Conservation (phyloP, 768 basidiomycete species). For the Amanita fuliginea region DNA sequence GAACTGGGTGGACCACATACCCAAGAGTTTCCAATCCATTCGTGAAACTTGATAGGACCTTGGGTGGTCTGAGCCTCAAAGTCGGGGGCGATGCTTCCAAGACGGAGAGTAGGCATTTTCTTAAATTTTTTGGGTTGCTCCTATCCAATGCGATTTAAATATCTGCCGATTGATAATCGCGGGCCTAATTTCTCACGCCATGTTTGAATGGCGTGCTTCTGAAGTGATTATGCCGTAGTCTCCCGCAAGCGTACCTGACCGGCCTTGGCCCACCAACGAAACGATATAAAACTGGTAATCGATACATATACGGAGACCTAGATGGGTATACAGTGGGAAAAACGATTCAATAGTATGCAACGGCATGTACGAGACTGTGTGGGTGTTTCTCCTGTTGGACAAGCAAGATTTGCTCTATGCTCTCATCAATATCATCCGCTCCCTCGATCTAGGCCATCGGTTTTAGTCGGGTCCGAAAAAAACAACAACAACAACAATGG, state of each 20-base stretch:
- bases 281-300: neutral
- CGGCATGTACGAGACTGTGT: slow-evolving; percentile 82
- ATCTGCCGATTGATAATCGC: slow-evolving; percentile 27
- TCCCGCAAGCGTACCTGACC: neutral
- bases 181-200: slow-evolving; percentile 55
- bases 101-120: slow-evolving; percentile 48
- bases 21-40: slow-evolving; percentile 88
- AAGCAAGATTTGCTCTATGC: slow-evolving; percentile 80
- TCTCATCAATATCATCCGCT: slow-evolving; percentile 80
- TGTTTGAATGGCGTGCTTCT: slow-evolving; percentile 31
- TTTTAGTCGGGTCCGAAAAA: slow-evolving; percentile 1
- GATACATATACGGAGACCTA: neutral
- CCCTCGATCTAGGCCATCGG: slow-evolving; percentile 58
- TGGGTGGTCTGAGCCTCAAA: slow-evolving; percentile 85
- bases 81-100: slow-evolving; percentile 84
- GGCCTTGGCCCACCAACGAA: too few relatives aligned
- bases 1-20: too few relatives aligned
- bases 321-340: slow-evolving; percentile 3
- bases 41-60: slow-evolving; percentile 85
- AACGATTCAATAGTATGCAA: slow-evolving; percentile 66
- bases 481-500: too few relatives aligned
- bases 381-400: slow-evolving; percentile 84
- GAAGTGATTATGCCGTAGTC: neutral
- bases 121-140: neutral
- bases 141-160: neutral